Base-by-base conservation (phyloP, 192 early-diverging fungal species). In the Coemansia sp. region DNA sequence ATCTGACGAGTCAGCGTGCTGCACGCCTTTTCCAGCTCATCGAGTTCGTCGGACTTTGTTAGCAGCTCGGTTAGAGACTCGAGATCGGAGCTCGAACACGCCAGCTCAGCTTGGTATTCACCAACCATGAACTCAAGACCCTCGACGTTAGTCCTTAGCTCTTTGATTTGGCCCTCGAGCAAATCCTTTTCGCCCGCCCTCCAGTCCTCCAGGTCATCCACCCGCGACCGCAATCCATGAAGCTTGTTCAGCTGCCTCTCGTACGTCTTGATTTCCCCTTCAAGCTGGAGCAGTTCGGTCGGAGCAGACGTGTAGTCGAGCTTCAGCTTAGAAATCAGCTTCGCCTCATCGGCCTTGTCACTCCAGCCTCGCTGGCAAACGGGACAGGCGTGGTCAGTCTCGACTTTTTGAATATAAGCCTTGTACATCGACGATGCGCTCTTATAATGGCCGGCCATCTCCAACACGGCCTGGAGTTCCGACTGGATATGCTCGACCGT, bases 331-430 rank as follows among this genome's bases (percentile, higher is more conserved):
- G 51, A 61, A 9, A 84, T 65, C 7, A 84, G 64, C 46, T 74
- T 67, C 20, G 33, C 55, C 43, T 79, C 77, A 61, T 84, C 93
- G 9, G 79, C 65, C 13, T 86, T 75, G 42, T 65, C 68, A n/a
- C 76, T 77, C 79, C 96, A 97, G 0, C 79, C 81, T n/a, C 94
- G 89, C 16, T 77, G 77, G 75, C 97, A 98, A 7, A 98, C 84
- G 11, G 96, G 93, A 63, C 97, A 98, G 29, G 86, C 75, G 40
- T 91, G 87, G 43, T 80, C 84, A 15, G 76, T 78, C 61, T 94
- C 74, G n/a, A 89, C 86, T 68, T 90, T 86, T 15, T 74, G 68
- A n/a, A 93, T 74, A 55, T 90, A 96, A 4, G 89, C 85, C 20
- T 43, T 68, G 69, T 94, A 96, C 79, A 94, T 86, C 3, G 80